These are phyloP conservation scores for Fusarium protoensiforme DNA, from an alignment of 2,329 filamentous ascomycete genomes.

Conservation along the genomic window DNA sequence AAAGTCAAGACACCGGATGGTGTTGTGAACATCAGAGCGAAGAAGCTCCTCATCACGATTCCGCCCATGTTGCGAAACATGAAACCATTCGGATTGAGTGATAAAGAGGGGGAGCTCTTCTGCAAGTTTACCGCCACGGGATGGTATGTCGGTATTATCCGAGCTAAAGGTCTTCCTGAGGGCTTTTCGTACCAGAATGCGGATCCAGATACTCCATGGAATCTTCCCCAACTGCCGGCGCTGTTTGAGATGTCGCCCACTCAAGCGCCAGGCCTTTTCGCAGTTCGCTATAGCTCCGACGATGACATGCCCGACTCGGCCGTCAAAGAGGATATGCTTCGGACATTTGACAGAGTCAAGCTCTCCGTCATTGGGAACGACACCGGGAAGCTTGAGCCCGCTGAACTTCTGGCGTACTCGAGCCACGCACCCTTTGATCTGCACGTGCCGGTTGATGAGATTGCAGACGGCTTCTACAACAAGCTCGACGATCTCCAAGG, in stretches of 20 bases:
- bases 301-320: not conserved
- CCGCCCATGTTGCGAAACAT: constrained; percentile 21
- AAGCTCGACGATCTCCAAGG: constrained; percentile 31
- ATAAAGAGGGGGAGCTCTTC: constrained; percentile 12
- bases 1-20: constrained; percentile 13
- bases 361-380: not conserved
- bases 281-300: constrained; percentile 26
- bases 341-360: constrained; percentile 25
- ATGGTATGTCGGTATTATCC: constrained; percentile 32
- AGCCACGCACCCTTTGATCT: constrained; percentile 34
- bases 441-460: constrained; percentile 16
- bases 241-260: constrained; percentile 36
- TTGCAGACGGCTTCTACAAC: constrained; percentile 25
- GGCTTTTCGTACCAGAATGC: constrained; percentile 32
- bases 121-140: constrained; percentile 21
- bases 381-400: not conserved
- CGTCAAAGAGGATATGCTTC: constrained; percentile 22
- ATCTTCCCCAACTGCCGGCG: constrained; percentile 20
- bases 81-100: constrained; percentile 15
- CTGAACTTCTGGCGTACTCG: constrained; percentile 21
- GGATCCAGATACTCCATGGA: constrained; percentile 15
- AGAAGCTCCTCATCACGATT: constrained; percentile 23
- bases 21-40: constrained; percentile 4
- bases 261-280: constrained; percentile 4
- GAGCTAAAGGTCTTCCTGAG: constrained; percentile 14